Conservation (phyloP, 2,329 filamentous ascomycete genomes). For the Scleromitrula shiraiana region DNA sequence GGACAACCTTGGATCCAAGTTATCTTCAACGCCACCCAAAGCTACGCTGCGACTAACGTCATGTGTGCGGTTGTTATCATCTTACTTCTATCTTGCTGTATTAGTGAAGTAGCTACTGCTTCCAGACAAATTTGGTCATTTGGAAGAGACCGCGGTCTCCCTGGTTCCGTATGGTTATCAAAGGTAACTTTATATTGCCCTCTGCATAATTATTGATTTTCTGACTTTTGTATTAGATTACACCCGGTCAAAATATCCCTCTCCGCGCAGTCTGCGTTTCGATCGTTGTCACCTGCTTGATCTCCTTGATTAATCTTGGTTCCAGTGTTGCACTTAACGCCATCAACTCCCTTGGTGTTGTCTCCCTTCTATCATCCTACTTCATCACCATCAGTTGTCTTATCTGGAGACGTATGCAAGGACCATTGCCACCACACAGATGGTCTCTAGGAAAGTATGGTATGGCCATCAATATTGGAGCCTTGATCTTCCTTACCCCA, state of each 20-base stretch:
- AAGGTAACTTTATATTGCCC: constrained; percentile 21
- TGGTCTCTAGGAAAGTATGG: constrained; percentile 37
- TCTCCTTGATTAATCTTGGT: constrained; percentile 39
- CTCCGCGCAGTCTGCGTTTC: constrained; percentile 14
- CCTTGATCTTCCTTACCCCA: constrained; percentile 36
- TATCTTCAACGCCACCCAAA: constrained; percentile 20
- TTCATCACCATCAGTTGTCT: constrained; percentile 38
- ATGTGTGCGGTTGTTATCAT: constrained; percentile 37
- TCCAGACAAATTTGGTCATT: constrained; percentile 35
- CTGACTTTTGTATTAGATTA: constrained; percentile 8
- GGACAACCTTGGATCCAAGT: constrained; percentile 31
- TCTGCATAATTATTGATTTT: constrained; percentile 27
- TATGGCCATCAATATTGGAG: constrained; percentile 33
- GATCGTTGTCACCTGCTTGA: constrained; percentile 7
- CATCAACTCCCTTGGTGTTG: constrained; percentile 41
- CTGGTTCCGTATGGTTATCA: constrained; percentile 32
- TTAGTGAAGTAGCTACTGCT: constrained; percentile 30
- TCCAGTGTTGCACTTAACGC: constrained; percentile 43
- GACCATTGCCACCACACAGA: constrained; percentile 32
- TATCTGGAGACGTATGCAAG: constrained; percentile 27
- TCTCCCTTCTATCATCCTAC: constrained; percentile 42
- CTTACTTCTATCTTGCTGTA: constrained; percentile 31
- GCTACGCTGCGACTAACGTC: constrained; percentile 35
- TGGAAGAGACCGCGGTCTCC: constrained; percentile 36
- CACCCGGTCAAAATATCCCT: constrained; percentile 13